Percentiles rank a stretch among this genome's conserved stretches.
Conservation (phyloP, 2,329 filamentous ascomycete genomes). For the Scopulariopsis brevicaulis region DNA sequence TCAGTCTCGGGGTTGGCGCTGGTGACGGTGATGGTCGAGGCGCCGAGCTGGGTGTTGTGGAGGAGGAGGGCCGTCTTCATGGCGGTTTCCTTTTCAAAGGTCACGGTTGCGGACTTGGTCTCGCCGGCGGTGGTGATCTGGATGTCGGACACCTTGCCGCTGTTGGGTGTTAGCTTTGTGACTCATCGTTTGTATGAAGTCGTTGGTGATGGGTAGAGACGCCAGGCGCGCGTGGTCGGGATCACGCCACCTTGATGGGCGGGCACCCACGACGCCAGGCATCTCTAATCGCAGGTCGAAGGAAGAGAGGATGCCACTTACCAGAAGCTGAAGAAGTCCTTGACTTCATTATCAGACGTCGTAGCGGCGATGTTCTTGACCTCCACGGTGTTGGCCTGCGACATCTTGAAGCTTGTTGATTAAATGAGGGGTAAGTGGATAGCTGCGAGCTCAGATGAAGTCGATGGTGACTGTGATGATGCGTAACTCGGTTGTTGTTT, state of each 20-base stretch:
- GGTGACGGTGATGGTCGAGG: slow-evolving; percentile 69
- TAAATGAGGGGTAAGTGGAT: not conserved
- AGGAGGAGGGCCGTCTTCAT: slow-evolving; percentile 94
- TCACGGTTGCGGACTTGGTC: slow-evolving; percentile 78
- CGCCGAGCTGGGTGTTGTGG: slow-evolving; percentile 89
- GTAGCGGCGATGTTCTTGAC: slow-evolving; percentile 78
- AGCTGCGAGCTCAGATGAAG: not conserved
- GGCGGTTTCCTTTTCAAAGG: slow-evolving; percentile 92
- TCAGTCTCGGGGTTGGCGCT: slow-evolving; percentile 48
- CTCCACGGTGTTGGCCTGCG: slow-evolving; percentile 55
- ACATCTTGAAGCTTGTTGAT: slow-evolving; percentile 5
- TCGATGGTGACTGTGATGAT: not conserved
- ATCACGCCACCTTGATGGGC: not conserved
- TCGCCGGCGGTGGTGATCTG: slow-evolving; percentile 58
- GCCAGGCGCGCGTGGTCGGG: not conserved
- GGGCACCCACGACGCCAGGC: not conserved
- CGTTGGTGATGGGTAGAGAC: not conserved
- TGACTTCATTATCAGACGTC: slow-evolving; percentile 83
- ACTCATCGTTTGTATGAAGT: not conserved
- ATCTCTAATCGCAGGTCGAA: not conserved
- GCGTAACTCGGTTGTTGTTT: not conserved
- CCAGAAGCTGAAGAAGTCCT: slow-evolving; percentile 97
- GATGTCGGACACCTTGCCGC: slow-evolving; percentile 83
- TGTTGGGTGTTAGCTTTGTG: slow-evolving; percentile 19
- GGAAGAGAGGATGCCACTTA: slow-evolving; percentile 34